Percentiles rank a stretch among this genome's conserved stretches.
Conservation (phyloP, 805 yeast species). For the Wickerhamiella bombiphila region DNA sequence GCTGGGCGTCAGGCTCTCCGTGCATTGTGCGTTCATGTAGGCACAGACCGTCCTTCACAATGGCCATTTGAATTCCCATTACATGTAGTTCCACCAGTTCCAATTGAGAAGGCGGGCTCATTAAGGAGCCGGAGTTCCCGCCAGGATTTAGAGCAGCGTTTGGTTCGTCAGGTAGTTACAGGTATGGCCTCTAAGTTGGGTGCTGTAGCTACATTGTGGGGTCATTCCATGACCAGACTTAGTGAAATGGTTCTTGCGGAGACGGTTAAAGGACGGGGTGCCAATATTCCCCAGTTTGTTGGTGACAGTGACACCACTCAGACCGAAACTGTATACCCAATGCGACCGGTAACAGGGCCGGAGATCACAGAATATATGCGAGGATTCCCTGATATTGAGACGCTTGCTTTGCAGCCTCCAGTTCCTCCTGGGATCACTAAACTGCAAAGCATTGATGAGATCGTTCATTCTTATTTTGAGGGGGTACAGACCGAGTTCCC, state of each 20-base stretch:
- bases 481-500: slow-evolving; percentile 67
- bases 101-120: too few species aligned
- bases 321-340: slow-evolving; percentile 40
- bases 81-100: not conserved
- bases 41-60: slow-evolving; percentile 15
- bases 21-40: slow-evolving; percentile 37
- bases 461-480: slow-evolving; percentile 57
- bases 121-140: slow-evolving; percentile 41
- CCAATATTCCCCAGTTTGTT: slow-evolving; percentile 35
- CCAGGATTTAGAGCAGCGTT: slow-evolving; percentile 43
- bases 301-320: slow-evolving; percentile 7
- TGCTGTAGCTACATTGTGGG: slow-evolving; percentile 50
- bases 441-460: slow-evolving; percentile 68
- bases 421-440: slow-evolving; percentile 34
- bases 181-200: slow-evolving; percentile 31
- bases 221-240: slow-evolving; percentile 67
- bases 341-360: slow-evolving; percentile 56
- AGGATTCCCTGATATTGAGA: slow-evolving; percentile 24
- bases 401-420: slow-evolving; percentile 20
- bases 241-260: slow-evolving; percentile 69
- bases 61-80: slow-evolving; percentile 16
- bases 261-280: slow-evolving; percentile 79
- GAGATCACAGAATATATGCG: slow-evolving; percentile 48
- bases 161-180: slow-evolving; percentile 34
- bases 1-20: slow-evolving; percentile 57